Base-by-base conservation (phyloP, 1,284 basidiomycete species). In the Sporisorium reilianum region DNA sequence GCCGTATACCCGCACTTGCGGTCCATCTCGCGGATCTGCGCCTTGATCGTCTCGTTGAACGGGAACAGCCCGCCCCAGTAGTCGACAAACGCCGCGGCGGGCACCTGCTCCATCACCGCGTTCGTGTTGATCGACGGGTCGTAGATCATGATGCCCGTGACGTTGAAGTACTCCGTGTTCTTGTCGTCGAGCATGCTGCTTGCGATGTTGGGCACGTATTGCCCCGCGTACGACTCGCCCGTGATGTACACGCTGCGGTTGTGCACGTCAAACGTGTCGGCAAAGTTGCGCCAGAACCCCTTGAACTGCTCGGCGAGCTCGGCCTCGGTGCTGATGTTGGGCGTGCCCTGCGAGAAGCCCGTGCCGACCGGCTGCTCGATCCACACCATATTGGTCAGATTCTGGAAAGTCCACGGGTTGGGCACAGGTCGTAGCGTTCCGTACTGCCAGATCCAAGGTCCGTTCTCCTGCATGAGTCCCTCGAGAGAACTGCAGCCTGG, bases 161-260 rank as follows among this genome's bases (percentile, higher is more conserved):
- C 71, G 62, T 81, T 75, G 55, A 83, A 64, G 41, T 78, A 77
- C 28, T 74, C 63, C 34, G 55, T 58, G 50, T 58, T 57, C 53
- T 75, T 28, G 41, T 71, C 53, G 32, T 68, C 61, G 18, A 79
- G 58, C 51, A 84, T 81, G 25, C 65, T 49, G 38, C 74, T 51
- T 10, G 85, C 81, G 77, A 97, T 94, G 85, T 95, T 96, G 14
- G 97, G 96, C 73, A 98, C 95, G 87, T 93, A 98, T 87, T 97
- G 95, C n/a, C 97, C 96, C n/a, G 95, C 96, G 83, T 91, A 99
- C 69, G 92, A 94, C 87, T 82, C 79, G 26, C 81, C 81, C 0
- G 79, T 83, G 34, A 80, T 55, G 51, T 73, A 68, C 10, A 79
- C 53, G 45, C 63, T 77, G 3, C 77, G 74, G 41, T 75, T 78